Percentiles rank a stretch among this genome's conserved stretches.
Evolutionary conservation across 2,329 filamentous ascomycete genomes (phyloP).

Genomic region (Fusarium globosum): DNA sequence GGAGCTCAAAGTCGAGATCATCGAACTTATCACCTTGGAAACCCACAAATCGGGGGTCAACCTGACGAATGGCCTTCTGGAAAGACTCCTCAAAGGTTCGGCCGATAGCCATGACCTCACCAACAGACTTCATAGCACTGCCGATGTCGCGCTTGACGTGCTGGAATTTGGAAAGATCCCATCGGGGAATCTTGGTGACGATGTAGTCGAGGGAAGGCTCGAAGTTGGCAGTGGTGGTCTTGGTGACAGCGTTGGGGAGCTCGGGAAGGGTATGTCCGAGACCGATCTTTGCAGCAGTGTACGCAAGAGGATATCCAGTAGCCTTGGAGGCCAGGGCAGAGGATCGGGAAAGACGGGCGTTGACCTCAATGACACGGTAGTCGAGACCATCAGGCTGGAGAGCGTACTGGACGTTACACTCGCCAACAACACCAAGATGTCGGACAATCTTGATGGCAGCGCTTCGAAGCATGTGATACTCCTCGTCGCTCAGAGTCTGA

Average conservation of each 20-base stretch:
- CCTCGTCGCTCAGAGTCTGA: slow-evolving; percentile 97
- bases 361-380: slow-evolving; percentile 99
- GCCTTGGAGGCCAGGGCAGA: slow-evolving; percentile 98
- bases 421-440: slow-evolving; percentile 95
- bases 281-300: slow-evolving; percentile 98
- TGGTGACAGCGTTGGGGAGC: slow-evolving; percentile 96
- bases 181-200: slow-evolving; percentile 97
- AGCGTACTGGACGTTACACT: slow-evolving; percentile 99
- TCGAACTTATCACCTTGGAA: slow-evolving; percentile 97
- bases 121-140: slow-evolving; percentile 98
- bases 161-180: slow-evolving; percentile 99
- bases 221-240: slow-evolving; percentile 98
- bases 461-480: slow-evolving; percentile 99
- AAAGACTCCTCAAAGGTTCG: slow-evolving; percentile 99
- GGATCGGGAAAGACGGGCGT: slow-evolving; percentile 96
- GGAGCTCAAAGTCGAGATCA: slow-evolving; percentile 87
- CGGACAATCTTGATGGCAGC: slow-evolving; percentile 98
- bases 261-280: slow-evolving; percentile 95
- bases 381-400: slow-evolving; percentile 96
- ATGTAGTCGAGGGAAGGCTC: slow-evolving; percentile 98
- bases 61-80: slow-evolving; percentile 97
- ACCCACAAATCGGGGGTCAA: slow-evolving; percentile 90
- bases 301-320: slow-evolving; percentile 95
- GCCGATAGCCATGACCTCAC: slow-evolving; percentile 99
- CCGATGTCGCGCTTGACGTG: slow-evolving; percentile 98